Base-by-base conservation (phyloP, 2,329 filamentous ascomycete species). In the Cladosporium phlei region DNA sequence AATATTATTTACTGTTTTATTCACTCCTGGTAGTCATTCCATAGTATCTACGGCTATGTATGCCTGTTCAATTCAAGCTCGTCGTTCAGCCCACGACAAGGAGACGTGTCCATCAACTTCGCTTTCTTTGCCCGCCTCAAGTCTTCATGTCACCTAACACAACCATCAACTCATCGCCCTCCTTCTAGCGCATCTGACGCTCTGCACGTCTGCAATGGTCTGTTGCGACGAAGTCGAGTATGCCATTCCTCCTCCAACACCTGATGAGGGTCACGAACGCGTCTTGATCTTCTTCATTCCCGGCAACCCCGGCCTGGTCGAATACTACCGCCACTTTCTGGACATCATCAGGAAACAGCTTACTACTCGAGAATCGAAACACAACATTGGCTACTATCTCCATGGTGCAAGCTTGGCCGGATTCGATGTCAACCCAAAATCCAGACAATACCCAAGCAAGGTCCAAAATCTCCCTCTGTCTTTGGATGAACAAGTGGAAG, bases 241-340 rank as follows among this genome's bases (percentile, higher is more conserved):
- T 16, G 11, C 17, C n/a, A 45, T 32, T 5, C 21, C 8, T 6
- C 32, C 11, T 5, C 42, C 32, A 22, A 10, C 32, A 16, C 28
- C 32, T 11, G 22, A 14, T 11, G 22, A 11, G 14, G 24, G 11
- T 24, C 24, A 19, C 24, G 29, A 43, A 21, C 29, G 19, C 16
- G 38, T 62, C 4, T 75, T 89, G 39, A 69, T 90, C 55, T 88
- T 81, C 69, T 84, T 87, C 65, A 74, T 91, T 30, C 79, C 83
- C 21, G 86, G 86, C 16, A 91, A 91, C 54, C 86, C 86, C 4
- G 86, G 86, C 4, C 71, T 88, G 14, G 77, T 89, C 40, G 78
- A 76, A 47, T 91, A 86, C 72, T 91, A 91, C 65, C 69, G 68
- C 48, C 73, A 77, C 28, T 91, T 88, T 64, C 71, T 89, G 9